Evolutionary conservation across 2,329 filamentous ascomycete species (phyloP).

Genomic region (Cytospora paraplurivora): DNA sequence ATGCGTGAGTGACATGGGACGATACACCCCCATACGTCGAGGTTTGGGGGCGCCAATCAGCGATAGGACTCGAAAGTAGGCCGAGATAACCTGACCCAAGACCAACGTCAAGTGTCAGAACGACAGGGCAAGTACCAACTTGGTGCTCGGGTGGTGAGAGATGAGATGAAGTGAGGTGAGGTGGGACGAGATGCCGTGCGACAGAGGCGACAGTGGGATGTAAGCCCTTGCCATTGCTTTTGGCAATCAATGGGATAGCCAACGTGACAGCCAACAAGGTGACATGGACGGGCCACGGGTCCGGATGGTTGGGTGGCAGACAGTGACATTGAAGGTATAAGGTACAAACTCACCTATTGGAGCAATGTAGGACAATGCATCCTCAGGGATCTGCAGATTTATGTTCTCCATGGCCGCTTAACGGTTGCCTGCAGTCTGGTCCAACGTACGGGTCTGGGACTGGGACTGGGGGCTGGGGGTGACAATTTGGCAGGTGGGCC

Average conservation of each 20-base stretch:
- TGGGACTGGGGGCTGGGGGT: constrained; percentile 1
- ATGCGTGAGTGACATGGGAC: constrained; percentile 1
- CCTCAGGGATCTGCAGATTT: constrained; percentile 50
- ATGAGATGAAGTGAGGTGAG: constrained; percentile 6
- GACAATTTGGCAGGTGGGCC: background rate
- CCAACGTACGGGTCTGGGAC: background rate
- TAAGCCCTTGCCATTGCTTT: constrained; percentile 28
- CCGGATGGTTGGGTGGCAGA: constrained; percentile 50
- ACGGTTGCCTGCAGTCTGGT: constrained; percentile 24
- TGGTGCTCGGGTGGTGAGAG: constrained; percentile 7
- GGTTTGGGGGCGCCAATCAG: constrained; percentile 1
- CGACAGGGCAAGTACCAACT: constrained; percentile 12
- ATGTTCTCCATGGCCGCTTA: constrained; percentile 43
- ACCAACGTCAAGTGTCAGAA: constrained; percentile 1
- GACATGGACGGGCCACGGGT: constrained; percentile 48
- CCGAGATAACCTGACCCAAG: constrained; percentile 4
- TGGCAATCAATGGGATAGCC: constrained; percentile 38
- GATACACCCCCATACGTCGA: constrained; percentile 4
- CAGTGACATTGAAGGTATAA: constrained; percentile 31
- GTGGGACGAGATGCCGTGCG: constrained; percentile 31
- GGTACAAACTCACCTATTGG: constrained; percentile 55
- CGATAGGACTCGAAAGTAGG: constrained; percentile 5
- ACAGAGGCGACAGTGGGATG: constrained; percentile 30
- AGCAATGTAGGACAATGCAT: constrained; percentile 52
- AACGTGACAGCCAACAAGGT: constrained; percentile 53